Evolutionary conservation across 2,329 filamentous ascomycete genomes (phyloP).

Genomic region (Xylariaceae sp.): DNA sequence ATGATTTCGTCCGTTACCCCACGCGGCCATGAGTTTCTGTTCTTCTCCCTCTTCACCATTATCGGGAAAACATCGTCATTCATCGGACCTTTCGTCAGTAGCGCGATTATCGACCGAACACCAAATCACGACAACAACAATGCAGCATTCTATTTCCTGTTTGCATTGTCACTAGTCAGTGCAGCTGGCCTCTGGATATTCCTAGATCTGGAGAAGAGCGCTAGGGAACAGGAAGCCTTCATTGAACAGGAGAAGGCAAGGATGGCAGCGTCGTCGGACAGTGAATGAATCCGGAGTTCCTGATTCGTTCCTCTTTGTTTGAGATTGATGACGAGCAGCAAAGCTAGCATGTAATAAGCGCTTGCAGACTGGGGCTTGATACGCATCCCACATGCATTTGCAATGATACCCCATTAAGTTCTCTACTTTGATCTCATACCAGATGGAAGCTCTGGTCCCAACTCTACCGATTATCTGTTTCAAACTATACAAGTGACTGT

Average conservation of each 20-base stretch:
- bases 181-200: constrained; percentile 50
- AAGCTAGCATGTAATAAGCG: neutral
- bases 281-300: constrained; percentile 1
- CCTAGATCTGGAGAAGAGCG: constrained; percentile 58
- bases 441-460: too few relatives aligned
- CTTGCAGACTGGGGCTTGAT: too few relatives aligned
- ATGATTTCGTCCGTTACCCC: constrained; percentile 69
- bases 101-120: constrained; percentile 63
- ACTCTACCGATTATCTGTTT: too few relatives aligned
- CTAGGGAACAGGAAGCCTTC: constrained; percentile 55
- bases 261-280: constrained; percentile 9
- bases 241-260: constrained; percentile 36
- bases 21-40: constrained; percentile 64
- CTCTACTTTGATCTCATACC: too few relatives aligned
- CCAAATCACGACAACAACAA: constrained; percentile 52
- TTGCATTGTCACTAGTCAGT: constrained; percentile 54
- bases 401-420: too few relatives aligned
- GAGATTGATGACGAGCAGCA: neutral
- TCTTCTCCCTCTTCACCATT: constrained; percentile 66
- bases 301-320: neutral
- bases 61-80: constrained; percentile 66
- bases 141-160: constrained; percentile 64
- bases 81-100: constrained; percentile 65
- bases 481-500: too few relatives aligned
- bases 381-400: too few relatives aligned